Evolutionary conservation across 1,284 basidiomycete species (phyloP).

Genomic region (Ganoderma boninense): DNA sequence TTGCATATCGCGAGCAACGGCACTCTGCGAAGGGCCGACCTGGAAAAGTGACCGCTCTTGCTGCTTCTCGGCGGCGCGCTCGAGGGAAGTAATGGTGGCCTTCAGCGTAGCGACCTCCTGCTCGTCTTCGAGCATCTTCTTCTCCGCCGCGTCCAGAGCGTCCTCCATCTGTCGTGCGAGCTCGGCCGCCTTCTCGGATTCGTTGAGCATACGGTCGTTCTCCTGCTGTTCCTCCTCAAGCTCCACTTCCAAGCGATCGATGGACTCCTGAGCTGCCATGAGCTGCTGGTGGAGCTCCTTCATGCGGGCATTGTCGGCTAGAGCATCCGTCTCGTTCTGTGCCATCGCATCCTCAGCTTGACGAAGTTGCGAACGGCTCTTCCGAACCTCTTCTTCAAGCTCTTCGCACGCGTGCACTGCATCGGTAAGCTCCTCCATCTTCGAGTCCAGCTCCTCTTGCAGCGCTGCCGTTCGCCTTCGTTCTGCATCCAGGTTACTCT

Average conservation of each 20-base stretch:
- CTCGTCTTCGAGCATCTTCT: slow-evolving; percentile 69
- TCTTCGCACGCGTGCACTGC: slow-evolving; percentile 32
- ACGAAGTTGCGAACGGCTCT: slow-evolving; percentile 45
- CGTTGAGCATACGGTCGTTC: slow-evolving; percentile 60
- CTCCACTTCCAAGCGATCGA: slow-evolving; percentile 53
- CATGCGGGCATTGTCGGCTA: slow-evolving; percentile 54
- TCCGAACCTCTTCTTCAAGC: slow-evolving; percentile 42
- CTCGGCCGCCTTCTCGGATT: slow-evolving; percentile 59
- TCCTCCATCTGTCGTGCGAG: slow-evolving; percentile 72
- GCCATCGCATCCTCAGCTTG: slow-evolving; percentile 57
- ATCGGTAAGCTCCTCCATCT: slow-evolving; percentile 36
- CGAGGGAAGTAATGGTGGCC: slow-evolving; percentile 59
- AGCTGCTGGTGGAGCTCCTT: slow-evolving; percentile 63
- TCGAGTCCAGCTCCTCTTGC: slow-evolving; percentile 48
- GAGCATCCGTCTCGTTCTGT: slow-evolving; percentile 64
- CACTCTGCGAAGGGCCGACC: slow-evolving; percentile 42
- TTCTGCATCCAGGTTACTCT: slow-evolving; percentile 61
- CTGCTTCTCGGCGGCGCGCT: slow-evolving; percentile 65
- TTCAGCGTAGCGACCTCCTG: slow-evolving; percentile 60
- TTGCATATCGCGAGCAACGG: slow-evolving; percentile 50
- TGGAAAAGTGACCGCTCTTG: slow-evolving; percentile 47
- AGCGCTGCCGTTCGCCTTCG: slow-evolving; percentile 45
- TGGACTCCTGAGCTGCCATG: slow-evolving; percentile 52
- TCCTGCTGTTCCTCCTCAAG: slow-evolving; percentile 57
- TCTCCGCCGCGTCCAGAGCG: slow-evolving; percentile 74